Conservation (phyloP, 2,329 filamentous ascomycete genomes). For the Emergomyces orientalis region DNA sequence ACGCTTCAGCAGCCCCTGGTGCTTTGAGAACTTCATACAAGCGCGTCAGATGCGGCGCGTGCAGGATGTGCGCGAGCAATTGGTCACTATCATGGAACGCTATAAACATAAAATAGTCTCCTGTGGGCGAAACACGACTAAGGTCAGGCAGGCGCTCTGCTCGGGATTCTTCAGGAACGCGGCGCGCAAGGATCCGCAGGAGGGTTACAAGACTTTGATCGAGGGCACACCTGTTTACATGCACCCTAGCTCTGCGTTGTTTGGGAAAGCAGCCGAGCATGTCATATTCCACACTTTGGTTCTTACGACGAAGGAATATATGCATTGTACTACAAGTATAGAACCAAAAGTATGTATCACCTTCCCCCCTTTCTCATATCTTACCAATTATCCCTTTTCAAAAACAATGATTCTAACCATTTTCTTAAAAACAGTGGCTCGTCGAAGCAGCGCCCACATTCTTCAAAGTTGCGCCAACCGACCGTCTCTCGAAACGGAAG, state of each 20-base stretch:
- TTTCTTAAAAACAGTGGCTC: constrained; percentile 46
- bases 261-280: constrained; percentile 93
- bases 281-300: constrained; percentile 71
- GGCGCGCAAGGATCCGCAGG: constrained; percentile 87
- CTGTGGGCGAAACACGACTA: constrained; percentile 78
- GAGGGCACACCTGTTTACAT: constrained; percentile 92
- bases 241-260: constrained; percentile 83
- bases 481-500: constrained; percentile 80
- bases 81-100: constrained; percentile 86
- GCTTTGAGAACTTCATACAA: constrained; percentile 96
- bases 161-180: constrained; percentile 92
- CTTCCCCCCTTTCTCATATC: background rate
- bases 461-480: constrained; percentile 90
- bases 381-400: background rate
- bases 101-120: constrained; percentile 75
- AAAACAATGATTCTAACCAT: background rate
- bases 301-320: constrained; percentile 73
- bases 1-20: constrained; percentile 79
- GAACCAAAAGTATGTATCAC: constrained; percentile 60
- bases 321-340: constrained; percentile 87
- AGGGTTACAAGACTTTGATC: constrained; percentile 95
- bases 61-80: constrained; percentile 84
- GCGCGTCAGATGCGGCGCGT: constrained; percentile 79
- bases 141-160: constrained; percentile 82
- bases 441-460: constrained; percentile 97